Conservation (phyloP, 148 eudicot genomes). For the Oxyria digyna region DNA sequence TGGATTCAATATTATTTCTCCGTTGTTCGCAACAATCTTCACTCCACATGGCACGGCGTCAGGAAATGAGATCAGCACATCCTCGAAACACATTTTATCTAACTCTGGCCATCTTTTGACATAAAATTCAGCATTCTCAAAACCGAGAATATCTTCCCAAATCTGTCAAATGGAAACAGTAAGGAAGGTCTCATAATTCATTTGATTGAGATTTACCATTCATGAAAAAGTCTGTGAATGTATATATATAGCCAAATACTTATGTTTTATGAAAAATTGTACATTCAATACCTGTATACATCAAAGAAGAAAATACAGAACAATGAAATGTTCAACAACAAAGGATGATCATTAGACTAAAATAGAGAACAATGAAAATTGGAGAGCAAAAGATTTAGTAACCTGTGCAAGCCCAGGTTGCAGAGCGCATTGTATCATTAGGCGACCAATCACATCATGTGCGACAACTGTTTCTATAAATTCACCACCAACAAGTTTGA, state of each 20-base stretch:
- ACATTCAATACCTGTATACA: too few species aligned
- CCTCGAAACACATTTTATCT: slow-evolving; percentile 51
- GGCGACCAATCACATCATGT: slow-evolving; percentile 91
- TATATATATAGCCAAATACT: neutral
- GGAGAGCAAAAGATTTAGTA: neutral
- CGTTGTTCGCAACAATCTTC: slow-evolving; percentile 63
- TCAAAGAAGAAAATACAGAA: too few species aligned
- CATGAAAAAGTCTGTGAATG: neutral
- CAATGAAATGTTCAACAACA: neutral
- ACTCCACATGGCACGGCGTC: slow-evolving; percentile 96
- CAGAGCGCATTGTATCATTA: slow-evolving; percentile 96
- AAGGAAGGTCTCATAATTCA: neutral
- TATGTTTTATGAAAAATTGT: too few species aligned
- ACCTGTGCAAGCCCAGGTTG: slow-evolving; percentile 99
- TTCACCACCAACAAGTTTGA: slow-evolving; percentile 94
- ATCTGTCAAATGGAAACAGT: slow-evolving; percentile 30
- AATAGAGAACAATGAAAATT: neutral
- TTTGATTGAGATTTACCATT: too few species aligned
- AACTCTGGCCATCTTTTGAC: slow-evolving; percentile 85
- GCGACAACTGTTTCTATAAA: slow-evolving; percentile 90
- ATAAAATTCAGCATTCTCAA: slow-evolving; percentile 95
- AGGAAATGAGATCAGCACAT: slow-evolving; percentile 68
- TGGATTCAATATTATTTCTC: slow-evolving; percentile 77
- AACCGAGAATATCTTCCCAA: slow-evolving; percentile 93
- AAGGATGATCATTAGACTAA: neutral